Base-by-base conservation (phyloP, 2,329 filamentous ascomycete species). In the Pseudogymnoascus sp. region DNA sequence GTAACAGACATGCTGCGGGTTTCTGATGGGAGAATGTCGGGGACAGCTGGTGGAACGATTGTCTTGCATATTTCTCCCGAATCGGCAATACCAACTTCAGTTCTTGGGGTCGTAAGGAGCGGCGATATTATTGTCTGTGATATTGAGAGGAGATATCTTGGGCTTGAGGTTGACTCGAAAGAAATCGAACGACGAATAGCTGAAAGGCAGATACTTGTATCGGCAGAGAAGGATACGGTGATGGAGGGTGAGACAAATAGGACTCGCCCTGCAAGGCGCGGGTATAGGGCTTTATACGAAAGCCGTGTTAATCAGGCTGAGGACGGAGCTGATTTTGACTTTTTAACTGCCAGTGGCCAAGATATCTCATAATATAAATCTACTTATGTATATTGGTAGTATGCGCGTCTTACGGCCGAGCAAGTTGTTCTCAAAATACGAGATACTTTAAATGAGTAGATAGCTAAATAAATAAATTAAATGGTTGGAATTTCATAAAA, bases 251-350 rank as follows among this genome's bases (percentile, higher is more conserved):
- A 68, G 12, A 68, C 68, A 11, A 75, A 75, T 61, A 69, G 72
- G 53, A 18, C 6, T 12, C 12, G 12, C 2, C 39, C 6, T n/a
- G 68, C 62, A 3, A 77, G 73, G 66, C 77, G 83, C 66, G 84
- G 83, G 0, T 87, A 86, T 70, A 72, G 80, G 1, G 83, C 82
- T 0, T 66, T 87, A 57, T 87, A 85, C 68, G 77, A 83, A 75
- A 73, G 81, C 5, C 76, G 75, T 14, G 84, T 86, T 0, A 85
- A 82, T 15, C 82, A 85, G 69, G 83, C 83, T 0, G 76, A 86
- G 64, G 66, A 77, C 1, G 84, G 84, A 0, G 81, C 77, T 0
- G 83, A 87, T 68, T 86, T 87, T 71, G 82, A 82, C 63, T 86
- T 87, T 62, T 70, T 87, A 60, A 84, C 76, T 1, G 79, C 80